Evolutionary conservation across 1,284 basidiomycete genomes (phyloP).

Genomic region (Microbotryum lychnidis-dioicae): DNA sequence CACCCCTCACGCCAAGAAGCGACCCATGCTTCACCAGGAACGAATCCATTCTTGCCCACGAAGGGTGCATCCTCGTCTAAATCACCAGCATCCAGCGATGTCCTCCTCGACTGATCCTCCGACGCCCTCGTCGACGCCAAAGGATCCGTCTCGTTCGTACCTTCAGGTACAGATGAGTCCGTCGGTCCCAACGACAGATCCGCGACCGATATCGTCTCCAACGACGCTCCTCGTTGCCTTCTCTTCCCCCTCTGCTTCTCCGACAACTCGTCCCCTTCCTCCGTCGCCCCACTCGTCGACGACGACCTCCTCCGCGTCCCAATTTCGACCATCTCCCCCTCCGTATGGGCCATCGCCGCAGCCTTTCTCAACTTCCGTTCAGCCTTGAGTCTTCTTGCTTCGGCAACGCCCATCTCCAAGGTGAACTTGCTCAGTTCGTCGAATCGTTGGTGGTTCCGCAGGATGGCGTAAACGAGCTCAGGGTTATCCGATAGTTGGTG

Average conservation of each 20-base stretch:
- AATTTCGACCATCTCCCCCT: neutral
- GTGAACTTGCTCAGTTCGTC: slow-evolving; percentile 85
- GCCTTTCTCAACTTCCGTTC: slow-evolving; percentile 43
- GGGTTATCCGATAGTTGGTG: slow-evolving; percentile 53
- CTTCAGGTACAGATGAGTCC: neutral
- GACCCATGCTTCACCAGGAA: slow-evolving; percentile 86
- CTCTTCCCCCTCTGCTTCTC: slow-evolving; percentile 85
- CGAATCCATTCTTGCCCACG: slow-evolving; percentile 59
- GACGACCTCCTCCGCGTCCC: neutral
- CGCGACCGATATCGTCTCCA: slow-evolving; percentile 42
- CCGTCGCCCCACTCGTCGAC: neutral
- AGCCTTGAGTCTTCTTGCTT: slow-evolving; percentile 68
- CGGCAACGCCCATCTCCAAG: slow-evolving; percentile 66
- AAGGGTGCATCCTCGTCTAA: slow-evolving; percentile 20
- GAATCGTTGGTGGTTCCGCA: slow-evolving; percentile 71
- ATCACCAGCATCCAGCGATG: too few relatives aligned
- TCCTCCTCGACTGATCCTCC: too few relatives aligned
- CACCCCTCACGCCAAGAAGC: slow-evolving; percentile 81
- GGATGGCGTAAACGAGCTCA: slow-evolving; percentile 75
- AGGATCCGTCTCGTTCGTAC: too few relatives aligned
- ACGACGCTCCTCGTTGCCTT: slow-evolving; percentile 49
- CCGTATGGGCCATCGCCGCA: neutral
- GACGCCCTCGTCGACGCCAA: too few relatives aligned
- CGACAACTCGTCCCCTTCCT: slow-evolving; percentile 47
- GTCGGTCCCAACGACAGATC: neutral